phyloP scores from a whole-genome alignment of 2,329 filamentous ascomycete genomes.

The Fusarium sp. region DNA sequence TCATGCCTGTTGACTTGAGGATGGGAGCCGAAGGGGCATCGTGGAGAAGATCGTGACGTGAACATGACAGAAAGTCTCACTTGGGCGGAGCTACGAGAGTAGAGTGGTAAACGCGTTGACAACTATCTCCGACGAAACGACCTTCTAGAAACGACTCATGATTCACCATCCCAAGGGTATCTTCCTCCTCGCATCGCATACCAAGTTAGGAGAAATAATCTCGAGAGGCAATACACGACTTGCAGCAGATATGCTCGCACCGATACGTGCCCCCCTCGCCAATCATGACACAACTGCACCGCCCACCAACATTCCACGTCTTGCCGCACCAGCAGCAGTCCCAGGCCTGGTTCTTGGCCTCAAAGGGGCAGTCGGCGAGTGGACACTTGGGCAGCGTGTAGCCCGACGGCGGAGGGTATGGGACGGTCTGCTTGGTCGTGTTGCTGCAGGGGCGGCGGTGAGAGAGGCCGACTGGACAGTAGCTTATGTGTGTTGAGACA shows the following conservation, averaged over 20 bases:
- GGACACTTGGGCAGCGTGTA: slow-evolving; percentile 57
- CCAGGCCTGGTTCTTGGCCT: slow-evolving; percentile 61
- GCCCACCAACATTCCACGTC: slow-evolving; percentile 60
- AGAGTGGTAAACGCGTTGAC: not conserved
- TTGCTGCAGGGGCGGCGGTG: slow-evolving; percentile 55
- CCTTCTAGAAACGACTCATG: not conserved
- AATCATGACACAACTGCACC: slow-evolving; percentile 64
- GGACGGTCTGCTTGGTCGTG: slow-evolving; percentile 55
- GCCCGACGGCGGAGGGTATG: slow-evolving; percentile 60
- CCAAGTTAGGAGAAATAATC: slow-evolving; percentile 42
- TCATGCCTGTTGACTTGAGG: slow-evolving; percentile 1
- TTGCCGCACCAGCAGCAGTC: slow-evolving; percentile 68
- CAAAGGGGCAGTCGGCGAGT: slow-evolving; percentile 60
- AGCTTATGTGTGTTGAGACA: slow-evolving; percentile 56
- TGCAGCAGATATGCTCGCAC: slow-evolving; percentile 66
- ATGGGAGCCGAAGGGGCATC: not conserved
- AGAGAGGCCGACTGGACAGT: slow-evolving; percentile 56
- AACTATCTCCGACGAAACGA: not conserved
- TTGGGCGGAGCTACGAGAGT: not conserved
- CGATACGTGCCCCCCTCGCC: slow-evolving; percentile 59
- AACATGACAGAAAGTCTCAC: not conserved
- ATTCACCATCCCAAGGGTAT: slow-evolving; percentile 14
- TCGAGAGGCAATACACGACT: slow-evolving; percentile 57
- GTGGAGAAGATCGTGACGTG: not conserved
- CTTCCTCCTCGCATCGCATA: not conserved